Evolutionary conservation across 345 rosid genomes (phyloP).

Genomic region (Nasturtium officinale): DNA sequence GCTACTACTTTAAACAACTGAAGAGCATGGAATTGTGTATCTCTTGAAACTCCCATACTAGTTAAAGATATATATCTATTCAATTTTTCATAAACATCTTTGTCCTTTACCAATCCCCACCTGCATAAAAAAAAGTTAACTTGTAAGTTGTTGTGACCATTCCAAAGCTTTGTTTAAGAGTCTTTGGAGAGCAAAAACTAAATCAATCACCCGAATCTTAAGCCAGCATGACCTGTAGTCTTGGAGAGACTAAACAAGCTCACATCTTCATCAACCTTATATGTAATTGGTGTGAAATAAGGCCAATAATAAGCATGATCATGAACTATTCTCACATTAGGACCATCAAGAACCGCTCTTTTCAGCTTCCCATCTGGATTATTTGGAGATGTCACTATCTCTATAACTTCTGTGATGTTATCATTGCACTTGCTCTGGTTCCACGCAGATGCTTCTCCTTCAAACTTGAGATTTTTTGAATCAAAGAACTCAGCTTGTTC

Average conservation of each 20-base stretch:
- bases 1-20: constrained; percentile 55
- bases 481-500: constrained; percentile 51
- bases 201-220: constrained; percentile 49
- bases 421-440: constrained; percentile 38
- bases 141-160: not conserved
- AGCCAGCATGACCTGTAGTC: constrained; percentile 82
- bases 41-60: constrained; percentile 62
- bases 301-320: constrained; percentile 86
- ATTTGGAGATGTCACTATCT: constrained; percentile 77
- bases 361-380: constrained; percentile 74
- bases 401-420: constrained; percentile 43
- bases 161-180: not conserved
- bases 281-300: constrained; percentile 63
- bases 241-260: constrained; percentile 69
- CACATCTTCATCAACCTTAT: constrained; percentile 53
- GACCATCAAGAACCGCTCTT: constrained; percentile 55
- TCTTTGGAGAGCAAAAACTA: not conserved
- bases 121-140: constrained; percentile 23
- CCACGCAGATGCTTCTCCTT: constrained; percentile 54
- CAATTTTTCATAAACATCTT: constrained; percentile 61
- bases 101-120: constrained; percentile 68
- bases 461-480: constrained; percentile 44
- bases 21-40: constrained; percentile 55
- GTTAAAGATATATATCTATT: not conserved
- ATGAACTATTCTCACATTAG: constrained; percentile 54